phyloP scores from a whole-genome alignment of 495 filamentous ascomycete genomes.

The Cercophora scortea region DNA sequence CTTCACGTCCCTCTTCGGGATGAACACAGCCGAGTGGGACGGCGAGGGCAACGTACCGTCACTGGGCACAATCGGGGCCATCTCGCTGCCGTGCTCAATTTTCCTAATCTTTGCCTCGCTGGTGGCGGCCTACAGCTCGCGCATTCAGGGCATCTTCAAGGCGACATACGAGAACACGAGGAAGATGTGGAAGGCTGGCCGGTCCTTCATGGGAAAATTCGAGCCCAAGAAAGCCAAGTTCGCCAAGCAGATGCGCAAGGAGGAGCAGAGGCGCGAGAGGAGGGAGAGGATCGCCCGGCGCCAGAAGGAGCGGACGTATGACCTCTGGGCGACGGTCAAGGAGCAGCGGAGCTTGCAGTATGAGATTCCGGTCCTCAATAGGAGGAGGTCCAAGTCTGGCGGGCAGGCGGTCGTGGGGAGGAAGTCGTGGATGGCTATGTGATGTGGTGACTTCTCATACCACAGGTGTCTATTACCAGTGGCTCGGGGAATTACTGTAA shows the following conservation, averaged over 20 bases:
- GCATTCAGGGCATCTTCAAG: conserved; percentile 25
- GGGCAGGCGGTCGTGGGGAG: not conserved
- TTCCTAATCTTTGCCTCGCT: conserved; percentile 32
- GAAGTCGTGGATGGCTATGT: not conserved
- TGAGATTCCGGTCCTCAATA: conserved; percentile 36
- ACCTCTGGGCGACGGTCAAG: conserved; percentile 38
- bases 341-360: conserved; percentile 22
- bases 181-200: conserved; percentile 3
- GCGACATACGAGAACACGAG: conserved; percentile 12
- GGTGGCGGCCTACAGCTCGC: conserved; percentile 34
- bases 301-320: conserved; percentile 28
- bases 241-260: conserved; percentile 15
- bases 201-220: conserved; percentile 12
- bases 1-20: conserved; percentile 60
- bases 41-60: conserved; percentile 29
- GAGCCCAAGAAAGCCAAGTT: conserved; percentile 21
- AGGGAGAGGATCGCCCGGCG: conserved; percentile 13
- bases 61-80: conserved; percentile 27
- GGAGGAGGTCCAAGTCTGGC: conserved; percentile 7
- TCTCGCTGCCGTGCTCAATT: conserved; percentile 33
- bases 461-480: not conserved
- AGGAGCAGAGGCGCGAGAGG: conserved; percentile 14
- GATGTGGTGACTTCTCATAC: too few relatives aligned
- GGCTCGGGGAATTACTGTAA: not conserved
- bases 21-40: conserved; percentile 59